Evolutionary conservation across 768 basidiomycete species (phyloP).

Genomic region (Butyriboletus loyo): DNA sequence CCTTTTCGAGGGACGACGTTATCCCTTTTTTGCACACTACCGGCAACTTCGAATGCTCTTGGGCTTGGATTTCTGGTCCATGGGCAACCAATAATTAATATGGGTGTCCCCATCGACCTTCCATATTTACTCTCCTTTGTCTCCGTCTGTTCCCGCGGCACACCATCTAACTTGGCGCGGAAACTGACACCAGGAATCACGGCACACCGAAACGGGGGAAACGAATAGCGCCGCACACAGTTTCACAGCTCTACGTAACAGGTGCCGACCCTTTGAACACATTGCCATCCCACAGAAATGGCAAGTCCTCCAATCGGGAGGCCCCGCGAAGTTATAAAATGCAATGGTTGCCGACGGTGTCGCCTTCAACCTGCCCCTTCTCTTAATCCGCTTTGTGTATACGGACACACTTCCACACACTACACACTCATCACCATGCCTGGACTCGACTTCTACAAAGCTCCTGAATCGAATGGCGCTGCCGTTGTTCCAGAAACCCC

Average conservation of each 20-base stretch:
- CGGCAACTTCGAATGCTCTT: not conserved
- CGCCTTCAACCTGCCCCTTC: not conserved
- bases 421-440: slow-evolving; percentile 26
- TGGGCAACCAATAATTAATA: not conserved
- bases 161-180: slow-evolving; percentile 7
- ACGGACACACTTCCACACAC: slow-evolving; percentile 6
- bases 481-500: slow-evolving; percentile 5
- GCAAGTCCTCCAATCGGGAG: slow-evolving; percentile 12
- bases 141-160: slow-evolving; percentile 27
- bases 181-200: not conserved
- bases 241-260: slow-evolving; percentile 23
- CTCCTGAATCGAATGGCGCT: slow-evolving; percentile 1
- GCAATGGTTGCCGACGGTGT: not conserved
- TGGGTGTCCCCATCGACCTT: slow-evolving; percentile 2
- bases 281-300: slow-evolving; percentile 7
- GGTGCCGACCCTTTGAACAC: slow-evolving; percentile 20
- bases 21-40: not conserved
- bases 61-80: not conserved
- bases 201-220: slow-evolving; percentile 10
- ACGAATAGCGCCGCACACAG: slow-evolving; percentile 7
- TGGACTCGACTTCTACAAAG: slow-evolving; percentile 33
- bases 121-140: slow-evolving; percentile 5
- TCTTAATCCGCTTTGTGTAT: slow-evolving; percentile 24
- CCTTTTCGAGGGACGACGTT: not conserved
- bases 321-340: slow-evolving; percentile 21